Evolutionary conservation across 495 filamentous ascomycete genomes (phyloP).

Genomic region (Aspergillus carlsbadensis): DNA sequence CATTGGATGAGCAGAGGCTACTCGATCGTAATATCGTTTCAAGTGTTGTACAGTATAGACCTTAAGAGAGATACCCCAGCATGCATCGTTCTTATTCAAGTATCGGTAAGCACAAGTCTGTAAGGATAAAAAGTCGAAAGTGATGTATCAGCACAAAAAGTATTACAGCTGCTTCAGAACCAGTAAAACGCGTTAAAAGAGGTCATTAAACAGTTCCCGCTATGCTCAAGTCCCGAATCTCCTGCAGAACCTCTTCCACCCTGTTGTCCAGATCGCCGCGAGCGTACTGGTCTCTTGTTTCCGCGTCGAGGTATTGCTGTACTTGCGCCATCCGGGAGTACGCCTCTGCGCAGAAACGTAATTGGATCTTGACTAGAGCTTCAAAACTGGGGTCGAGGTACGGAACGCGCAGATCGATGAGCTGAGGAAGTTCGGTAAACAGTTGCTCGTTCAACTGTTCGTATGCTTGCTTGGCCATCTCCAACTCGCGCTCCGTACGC

Average conservation of each 20-base stretch:
- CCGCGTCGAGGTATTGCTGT: conserved; percentile 96
- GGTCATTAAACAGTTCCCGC: conserved; percentile 61
- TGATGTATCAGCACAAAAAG: conserved; percentile 8
- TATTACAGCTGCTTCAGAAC: neutral
- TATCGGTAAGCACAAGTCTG: conserved; percentile 3
- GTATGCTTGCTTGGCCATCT: conserved; percentile 89
- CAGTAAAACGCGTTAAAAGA: conserved; percentile 5
- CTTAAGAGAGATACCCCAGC: conserved; percentile 21
- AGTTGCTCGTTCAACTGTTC: conserved; percentile 96
- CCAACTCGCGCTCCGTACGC: conserved; percentile 88
- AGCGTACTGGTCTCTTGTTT: conserved; percentile 94
- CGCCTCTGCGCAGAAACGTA: conserved; percentile 96
- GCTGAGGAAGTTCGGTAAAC: conserved; percentile 87
- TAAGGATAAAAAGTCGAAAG: conserved; percentile 8
- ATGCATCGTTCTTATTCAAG: neutral
- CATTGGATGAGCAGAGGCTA: too few species aligned
- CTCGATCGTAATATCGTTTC: too few species aligned
- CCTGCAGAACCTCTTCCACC: conserved; percentile 94
- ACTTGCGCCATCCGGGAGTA: conserved; percentile 98
- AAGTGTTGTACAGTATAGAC: too few species aligned
- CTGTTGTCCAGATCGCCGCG: conserved; percentile 86
- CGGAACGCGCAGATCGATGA: conserved; percentile 94
- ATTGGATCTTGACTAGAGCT: conserved; percentile 96
- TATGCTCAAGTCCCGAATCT: conserved; percentile 96
- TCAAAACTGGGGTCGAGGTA: conserved; percentile 97